Evolutionary conservation across 2,329 filamentous ascomycete species (phyloP), one percentile per base, ranked within the genome.

Genomic region (Rutstroemia sp.): DNA sequence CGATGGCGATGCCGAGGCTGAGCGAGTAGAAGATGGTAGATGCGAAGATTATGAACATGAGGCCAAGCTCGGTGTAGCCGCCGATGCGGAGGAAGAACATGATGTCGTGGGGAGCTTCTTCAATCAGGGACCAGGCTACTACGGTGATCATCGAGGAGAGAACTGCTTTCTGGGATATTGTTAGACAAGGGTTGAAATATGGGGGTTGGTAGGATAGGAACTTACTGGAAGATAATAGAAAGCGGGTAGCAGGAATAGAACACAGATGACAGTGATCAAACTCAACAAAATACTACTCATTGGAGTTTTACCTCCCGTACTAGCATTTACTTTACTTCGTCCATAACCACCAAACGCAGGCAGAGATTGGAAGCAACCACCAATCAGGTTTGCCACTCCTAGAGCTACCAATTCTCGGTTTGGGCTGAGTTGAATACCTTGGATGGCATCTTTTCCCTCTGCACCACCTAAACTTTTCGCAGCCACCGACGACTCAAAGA

Each of bases 331-430:
- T 71, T 97, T 97, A 73, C 91, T 96, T 69, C 94, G 80, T 9
- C 92, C 94, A 68, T 99, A 99, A 8, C 94, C 94, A 17, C 94
- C 94, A 76, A 99, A 99, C 0, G 90, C 89, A 6, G 94, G 94
- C 21, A 99, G 77, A 19, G 89, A 86, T 84, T 92, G 91, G 73
- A 97, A 97, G 67, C 91, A 88, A 2, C 90, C 88, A 8, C 92
- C 92, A 3, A 95, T 75, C n/a, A 97, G 75, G 71, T 99, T 99
- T 12, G 92, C 91, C 6, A 89, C 80, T 1, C 94, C 94, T 0
- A 99, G 77, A 0, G 94, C 92, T 51, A 97, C 89, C 62, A 99
- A 83, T 70, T 99, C 94, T 48, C 94, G 81, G 69, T 99, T 99
- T 1, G 94, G 83, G 68, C 91, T 96, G 44, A 96, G 77, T 52